Evolutionary conservation across 768 basidiomycete genomes (phyloP).

Genomic region (Pleurotus djamor): DNA sequence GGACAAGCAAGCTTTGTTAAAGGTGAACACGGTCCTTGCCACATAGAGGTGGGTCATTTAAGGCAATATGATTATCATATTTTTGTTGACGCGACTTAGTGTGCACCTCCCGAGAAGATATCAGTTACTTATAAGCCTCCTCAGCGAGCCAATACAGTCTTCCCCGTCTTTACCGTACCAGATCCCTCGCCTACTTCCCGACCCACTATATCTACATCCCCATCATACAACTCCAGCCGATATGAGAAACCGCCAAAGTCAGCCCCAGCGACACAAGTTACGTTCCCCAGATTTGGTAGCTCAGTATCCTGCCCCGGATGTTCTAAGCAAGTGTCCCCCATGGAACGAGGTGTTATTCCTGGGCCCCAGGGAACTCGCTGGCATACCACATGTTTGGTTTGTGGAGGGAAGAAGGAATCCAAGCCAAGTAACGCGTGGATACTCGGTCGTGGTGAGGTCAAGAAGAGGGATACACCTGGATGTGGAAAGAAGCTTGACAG

Average conservation of each 20-base stretch:
- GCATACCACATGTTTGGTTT: constrained; percentile 77
- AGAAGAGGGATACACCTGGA: constrained; percentile 61
- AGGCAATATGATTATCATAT: not conserved
- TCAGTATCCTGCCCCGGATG: constrained; percentile 74
- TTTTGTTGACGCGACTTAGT: constrained; percentile 24
- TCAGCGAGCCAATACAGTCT: not conserved
- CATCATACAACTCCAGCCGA: constrained; percentile 21
- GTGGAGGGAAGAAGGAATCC: constrained; percentile 68
- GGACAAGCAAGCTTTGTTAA: constrained; percentile 75
- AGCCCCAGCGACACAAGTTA: constrained; percentile 29
- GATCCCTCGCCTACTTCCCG: constrained; percentile 6
- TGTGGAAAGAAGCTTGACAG: constrained; percentile 85
- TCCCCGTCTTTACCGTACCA: not conserved
- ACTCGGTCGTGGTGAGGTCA: constrained; percentile 39
- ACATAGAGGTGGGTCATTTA: constrained; percentile 46
- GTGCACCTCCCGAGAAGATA: constrained; percentile 40
- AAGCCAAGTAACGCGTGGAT: constrained; percentile 22
- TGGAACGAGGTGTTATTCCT: constrained; percentile 85
- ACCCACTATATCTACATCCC: constrained; percentile 11
- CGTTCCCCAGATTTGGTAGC: constrained; percentile 57
- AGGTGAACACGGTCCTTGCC: constrained; percentile 63
- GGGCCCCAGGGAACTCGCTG: constrained; percentile 82
- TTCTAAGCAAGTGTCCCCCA: constrained; percentile 66
- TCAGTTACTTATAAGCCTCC: constrained; percentile 18
- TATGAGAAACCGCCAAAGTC: constrained; percentile 24